A percentile compares a stretch with the other conserved stretches of the same genome.
Evolutionary conservation across 768 basidiomycete species (phyloP).

Genomic region (Lactarius hatsudake): DNA sequence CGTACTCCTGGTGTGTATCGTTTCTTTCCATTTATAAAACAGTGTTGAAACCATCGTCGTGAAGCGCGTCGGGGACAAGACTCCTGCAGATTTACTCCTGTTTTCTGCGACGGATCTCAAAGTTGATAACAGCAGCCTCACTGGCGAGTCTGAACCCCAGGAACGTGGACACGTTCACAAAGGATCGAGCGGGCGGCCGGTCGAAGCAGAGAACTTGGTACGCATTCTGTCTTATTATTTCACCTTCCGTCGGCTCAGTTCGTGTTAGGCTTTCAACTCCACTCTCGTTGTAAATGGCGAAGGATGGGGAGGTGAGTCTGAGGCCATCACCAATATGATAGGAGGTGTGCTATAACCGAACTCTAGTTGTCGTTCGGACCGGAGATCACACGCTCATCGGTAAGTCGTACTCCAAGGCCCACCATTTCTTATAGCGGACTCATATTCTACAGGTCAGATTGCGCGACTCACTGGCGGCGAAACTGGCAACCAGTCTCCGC

Average conservation of each 20-base stretch:
- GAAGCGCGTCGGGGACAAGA: constrained; percentile 67
- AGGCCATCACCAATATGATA: neutral
- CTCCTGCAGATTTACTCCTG: constrained; percentile 62
- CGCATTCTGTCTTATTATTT: constrained; percentile 12
- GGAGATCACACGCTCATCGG: constrained; percentile 67
- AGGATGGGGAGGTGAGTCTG: constrained; percentile 57
- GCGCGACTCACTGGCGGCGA: constrained; percentile 64
- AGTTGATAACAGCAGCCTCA: constrained; percentile 68
- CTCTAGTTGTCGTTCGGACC: constrained; percentile 60
- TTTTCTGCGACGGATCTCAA: constrained; percentile 62
- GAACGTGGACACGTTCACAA: constrained; percentile 49
- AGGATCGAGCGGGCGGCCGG: constrained; percentile 48
- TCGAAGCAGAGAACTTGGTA: constrained; percentile 66
- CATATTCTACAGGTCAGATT: constrained; percentile 52
- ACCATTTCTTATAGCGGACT: neutral
- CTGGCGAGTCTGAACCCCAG: constrained; percentile 69
- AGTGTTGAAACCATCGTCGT: neutral
- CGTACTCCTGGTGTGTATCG: constrained; percentile 50
- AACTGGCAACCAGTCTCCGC: constrained; percentile 59
- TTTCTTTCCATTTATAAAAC: neutral
- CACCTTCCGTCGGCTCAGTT: neutral
- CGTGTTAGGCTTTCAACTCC: constrained; percentile 60
- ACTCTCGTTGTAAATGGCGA: constrained; percentile 70
- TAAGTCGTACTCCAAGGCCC: constrained; percentile 28
- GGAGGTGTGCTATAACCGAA: constrained; percentile 3